These are phyloP conservation scores for Hemileccinum rubropunctum DNA, from an alignment of 768 basidiomycete species.

Conservation along the genomic window DNA sequence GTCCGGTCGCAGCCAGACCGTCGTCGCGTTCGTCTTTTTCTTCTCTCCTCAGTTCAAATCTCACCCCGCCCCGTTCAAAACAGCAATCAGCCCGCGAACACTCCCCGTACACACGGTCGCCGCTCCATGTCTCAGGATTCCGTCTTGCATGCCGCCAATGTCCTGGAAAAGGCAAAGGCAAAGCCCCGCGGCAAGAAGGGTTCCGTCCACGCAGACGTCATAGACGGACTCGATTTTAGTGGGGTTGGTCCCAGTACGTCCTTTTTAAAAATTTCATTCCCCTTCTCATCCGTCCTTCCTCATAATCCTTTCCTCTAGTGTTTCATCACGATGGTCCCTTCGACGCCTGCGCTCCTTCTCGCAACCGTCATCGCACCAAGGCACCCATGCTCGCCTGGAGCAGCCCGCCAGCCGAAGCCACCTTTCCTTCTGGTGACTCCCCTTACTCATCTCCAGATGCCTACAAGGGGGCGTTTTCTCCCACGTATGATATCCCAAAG, in stretches of 20 bases:
- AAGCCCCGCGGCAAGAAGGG: constrained; percentile 64
- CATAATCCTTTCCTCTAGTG: constrained; percentile 44
- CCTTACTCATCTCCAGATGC: constrained; percentile 51
- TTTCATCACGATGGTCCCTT: constrained; percentile 93
- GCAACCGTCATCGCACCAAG: constrained; percentile 74
- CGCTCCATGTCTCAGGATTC: constrained; percentile 54
- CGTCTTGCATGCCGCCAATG: constrained; percentile 35
- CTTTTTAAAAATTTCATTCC: constrained; percentile 4
- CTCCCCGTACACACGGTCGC: constrained; percentile 32
- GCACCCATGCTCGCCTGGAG: constrained; percentile 86
- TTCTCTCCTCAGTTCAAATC: constrained; percentile 17
- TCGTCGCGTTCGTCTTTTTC: constrained; percentile 27
- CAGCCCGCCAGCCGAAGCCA: constrained; percentile 37
- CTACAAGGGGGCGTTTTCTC: constrained; percentile 44
- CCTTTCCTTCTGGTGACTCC: constrained; percentile 37
- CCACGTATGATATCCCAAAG: constrained; percentile 61
- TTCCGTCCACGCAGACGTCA: constrained; percentile 83
- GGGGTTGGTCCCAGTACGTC: constrained; percentile 80
- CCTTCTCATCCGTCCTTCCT: neutral
- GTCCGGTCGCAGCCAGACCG: constrained; percentile 58
- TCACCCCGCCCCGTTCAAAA: constrained; percentile 7
- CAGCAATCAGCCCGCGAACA: constrained; percentile 23
- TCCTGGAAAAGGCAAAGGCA: constrained; percentile 44
- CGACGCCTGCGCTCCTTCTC: constrained; percentile 87
- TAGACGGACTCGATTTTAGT: constrained; percentile 84